A percentile compares a stretch with the other conserved stretches of the same genome.
These are phyloP conservation scores for Leptographium radiaticola DNA, from an alignment of 2,329 filamentous ascomycete genomes.

Conservation along the genomic window DNA sequence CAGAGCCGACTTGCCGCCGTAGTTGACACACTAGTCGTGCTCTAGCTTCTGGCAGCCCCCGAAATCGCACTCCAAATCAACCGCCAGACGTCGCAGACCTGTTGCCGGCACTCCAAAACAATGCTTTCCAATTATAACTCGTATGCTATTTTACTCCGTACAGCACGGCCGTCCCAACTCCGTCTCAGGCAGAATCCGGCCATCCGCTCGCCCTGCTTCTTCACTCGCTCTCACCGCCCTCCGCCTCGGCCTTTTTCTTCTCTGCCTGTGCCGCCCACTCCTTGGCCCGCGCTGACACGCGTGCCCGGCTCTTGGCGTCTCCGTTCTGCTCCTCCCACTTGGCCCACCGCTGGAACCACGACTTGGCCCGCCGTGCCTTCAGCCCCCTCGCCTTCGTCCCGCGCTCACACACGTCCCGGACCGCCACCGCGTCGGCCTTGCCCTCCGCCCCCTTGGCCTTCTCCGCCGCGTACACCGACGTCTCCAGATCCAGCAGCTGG, in stretches of 20 bases:
- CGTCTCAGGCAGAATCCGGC: neutral
- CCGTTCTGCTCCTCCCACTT: slow-evolving; percentile 72
- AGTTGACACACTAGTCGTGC: too few species aligned
- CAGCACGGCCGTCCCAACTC: too few species aligned
- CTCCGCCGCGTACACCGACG: slow-evolving; percentile 39
- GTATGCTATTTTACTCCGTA: too few species aligned
- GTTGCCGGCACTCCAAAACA: too few species aligned
- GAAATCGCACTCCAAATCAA: too few species aligned
- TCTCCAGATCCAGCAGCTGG: slow-evolving; percentile 78
- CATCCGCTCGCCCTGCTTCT: neutral
- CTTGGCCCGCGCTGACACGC: slow-evolving; percentile 55
- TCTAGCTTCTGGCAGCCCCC: too few species aligned
- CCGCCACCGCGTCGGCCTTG: slow-evolving; percentile 36
- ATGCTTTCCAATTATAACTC: too few species aligned
- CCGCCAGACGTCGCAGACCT: too few species aligned
- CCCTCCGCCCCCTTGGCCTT: slow-evolving; percentile 34
- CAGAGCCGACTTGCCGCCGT: too few species aligned
- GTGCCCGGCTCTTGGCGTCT: slow-evolving; percentile 54
- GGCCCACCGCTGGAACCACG: slow-evolving; percentile 86
- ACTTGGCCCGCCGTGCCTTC: slow-evolving; percentile 71
- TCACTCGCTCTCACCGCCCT: slow-evolving; percentile 10
- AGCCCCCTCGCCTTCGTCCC: slow-evolving; percentile 56
- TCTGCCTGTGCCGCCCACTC: slow-evolving; percentile 48
- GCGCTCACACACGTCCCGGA: slow-evolving; percentile 72
- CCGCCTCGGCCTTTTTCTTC: slow-evolving; percentile 17